These are phyloP conservation scores for Quercus robur DNA, from an alignment of 306 rosid genomes.

Conservation along the genomic window DNA sequence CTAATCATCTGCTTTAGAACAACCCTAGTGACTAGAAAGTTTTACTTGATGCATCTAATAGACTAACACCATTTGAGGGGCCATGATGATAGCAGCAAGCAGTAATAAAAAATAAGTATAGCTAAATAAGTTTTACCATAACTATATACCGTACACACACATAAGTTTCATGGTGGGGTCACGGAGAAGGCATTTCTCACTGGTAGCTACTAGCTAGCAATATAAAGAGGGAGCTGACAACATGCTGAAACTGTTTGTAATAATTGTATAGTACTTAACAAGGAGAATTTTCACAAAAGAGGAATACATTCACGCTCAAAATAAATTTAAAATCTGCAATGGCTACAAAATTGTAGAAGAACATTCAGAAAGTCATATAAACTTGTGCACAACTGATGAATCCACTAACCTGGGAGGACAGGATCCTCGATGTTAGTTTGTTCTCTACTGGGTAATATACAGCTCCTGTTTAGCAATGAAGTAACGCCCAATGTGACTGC, in stretches of 20 bases:
- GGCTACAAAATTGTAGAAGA: constrained; percentile 4
- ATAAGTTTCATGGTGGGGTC: not conserved
- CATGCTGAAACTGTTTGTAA: not conserved
- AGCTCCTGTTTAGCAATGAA: constrained; percentile 75
- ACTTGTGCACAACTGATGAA: not conserved
- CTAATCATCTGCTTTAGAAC: too few relatives aligned
- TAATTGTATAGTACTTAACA: not conserved
- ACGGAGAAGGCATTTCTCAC: not conserved
- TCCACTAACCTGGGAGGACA: not conserved
- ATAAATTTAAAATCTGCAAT: not conserved
- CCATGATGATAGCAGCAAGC: not conserved
- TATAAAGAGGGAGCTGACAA: not conserved
- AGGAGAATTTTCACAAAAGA: too few relatives aligned
- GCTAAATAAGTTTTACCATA: not conserved
- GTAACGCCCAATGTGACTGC: constrained; percentile 72
- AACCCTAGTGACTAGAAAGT: too few relatives aligned
- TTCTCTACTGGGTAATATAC: constrained; percentile 57
- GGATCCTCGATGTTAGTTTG: not conserved
- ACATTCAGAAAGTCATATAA: not conserved
- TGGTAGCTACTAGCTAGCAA: not conserved
- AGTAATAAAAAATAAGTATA: not conserved
- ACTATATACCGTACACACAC: not conserved
- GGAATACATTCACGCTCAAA: not conserved
- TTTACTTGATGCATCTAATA: too few relatives aligned
- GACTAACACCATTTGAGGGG: too few relatives aligned